These are phyloP conservation scores for Sphaerulina vaccinii DNA, from an alignment of 2,329 filamentous ascomycete genomes.

Conservation along the genomic window DNA sequence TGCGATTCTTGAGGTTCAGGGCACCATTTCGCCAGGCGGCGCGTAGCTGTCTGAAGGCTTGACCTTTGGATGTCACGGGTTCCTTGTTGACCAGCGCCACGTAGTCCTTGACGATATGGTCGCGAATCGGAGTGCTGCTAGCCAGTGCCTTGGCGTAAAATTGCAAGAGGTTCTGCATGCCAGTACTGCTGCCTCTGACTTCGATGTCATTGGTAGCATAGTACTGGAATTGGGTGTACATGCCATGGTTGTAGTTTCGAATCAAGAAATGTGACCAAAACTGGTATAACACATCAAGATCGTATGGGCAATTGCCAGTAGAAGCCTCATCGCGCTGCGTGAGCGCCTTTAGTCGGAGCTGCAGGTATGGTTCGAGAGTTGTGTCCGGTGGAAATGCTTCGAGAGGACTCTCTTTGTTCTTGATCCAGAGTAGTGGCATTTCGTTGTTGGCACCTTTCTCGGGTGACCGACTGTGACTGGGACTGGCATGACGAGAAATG, in stretches of 20 bases:
- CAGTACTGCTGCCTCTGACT: constrained; percentile 52
- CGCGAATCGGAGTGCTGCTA: constrained; percentile 52
- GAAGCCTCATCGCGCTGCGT: constrained; percentile 48
- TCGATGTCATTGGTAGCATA: constrained; percentile 64
- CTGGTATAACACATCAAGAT: constrained; percentile 67
- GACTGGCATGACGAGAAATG: constrained; percentile 23
- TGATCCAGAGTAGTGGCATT: constrained; percentile 50
- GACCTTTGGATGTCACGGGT: constrained; percentile 39
- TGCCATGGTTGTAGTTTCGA: constrained; percentile 69
- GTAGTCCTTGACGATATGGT: constrained; percentile 56
- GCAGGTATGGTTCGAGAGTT: constrained; percentile 49
- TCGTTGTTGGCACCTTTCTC: constrained; percentile 25
- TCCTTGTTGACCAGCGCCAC: constrained; percentile 55
- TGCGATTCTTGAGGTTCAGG: constrained; percentile 56
- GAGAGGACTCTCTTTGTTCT: constrained; percentile 47
- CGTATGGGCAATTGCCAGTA: constrained; percentile 50
- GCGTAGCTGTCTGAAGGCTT: constrained; percentile 53
- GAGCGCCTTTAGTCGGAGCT: constrained; percentile 51
- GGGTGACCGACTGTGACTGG: constrained; percentile 17
- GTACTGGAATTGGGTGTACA: constrained; percentile 73
- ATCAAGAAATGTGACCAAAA: constrained; percentile 74
- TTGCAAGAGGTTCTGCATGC: constrained; percentile 62
- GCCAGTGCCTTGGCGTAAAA: constrained; percentile 63
- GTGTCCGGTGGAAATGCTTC: constrained; percentile 46
- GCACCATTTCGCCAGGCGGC: constrained; percentile 55